Conservation (phyloP, 768 basidiomycete species). For the Guyanaporus albipodus region DNA sequence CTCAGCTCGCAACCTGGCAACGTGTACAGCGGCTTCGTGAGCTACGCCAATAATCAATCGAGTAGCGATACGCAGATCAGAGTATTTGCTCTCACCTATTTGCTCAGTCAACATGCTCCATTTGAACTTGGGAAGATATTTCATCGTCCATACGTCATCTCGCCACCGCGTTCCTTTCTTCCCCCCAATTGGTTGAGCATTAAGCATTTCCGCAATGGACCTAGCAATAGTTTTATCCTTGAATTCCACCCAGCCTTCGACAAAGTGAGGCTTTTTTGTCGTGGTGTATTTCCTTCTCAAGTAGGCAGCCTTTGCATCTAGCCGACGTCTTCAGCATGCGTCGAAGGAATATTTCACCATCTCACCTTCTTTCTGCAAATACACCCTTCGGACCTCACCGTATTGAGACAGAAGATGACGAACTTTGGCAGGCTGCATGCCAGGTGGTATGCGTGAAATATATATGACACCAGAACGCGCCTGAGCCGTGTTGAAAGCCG, state of each 20-base stretch:
- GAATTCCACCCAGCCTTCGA: conserved; percentile 99
- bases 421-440: conserved; percentile 96
- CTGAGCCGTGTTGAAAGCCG: conserved; percentile 68
- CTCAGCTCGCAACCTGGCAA: conserved; percentile 87
- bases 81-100: conserved; percentile 69
- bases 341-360: not conserved
- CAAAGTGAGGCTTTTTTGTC: conserved; percentile 83
- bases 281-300: conserved; percentile 75
- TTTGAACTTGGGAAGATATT: conserved; percentile 95
- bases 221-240: conserved; percentile 90
- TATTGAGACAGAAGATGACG: conserved; percentile 88
- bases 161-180: conserved; percentile 89
- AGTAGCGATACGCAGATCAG: conserved; percentile 5
- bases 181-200: conserved; percentile 92
- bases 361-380: conserved; percentile 88
- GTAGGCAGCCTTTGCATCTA: conserved; percentile 87
- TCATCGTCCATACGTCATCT: conserved; percentile 99
- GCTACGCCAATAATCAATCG: conserved; percentile 44
- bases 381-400: conserved; percentile 89
- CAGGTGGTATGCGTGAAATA: conserved; percentile 94
- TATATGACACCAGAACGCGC: conserved; percentile 85
- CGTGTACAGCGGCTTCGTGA: conserved; percentile 86
- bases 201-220: conserved; percentile 90
- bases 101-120: conserved; percentile 99
- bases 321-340: not conserved